A percentile compares a stretch with the other conserved stretches of the same genome.
phyloP scores from a whole-genome alignment of 352 stramenopile genomes.

The Phytophthora cactorum region DNA sequence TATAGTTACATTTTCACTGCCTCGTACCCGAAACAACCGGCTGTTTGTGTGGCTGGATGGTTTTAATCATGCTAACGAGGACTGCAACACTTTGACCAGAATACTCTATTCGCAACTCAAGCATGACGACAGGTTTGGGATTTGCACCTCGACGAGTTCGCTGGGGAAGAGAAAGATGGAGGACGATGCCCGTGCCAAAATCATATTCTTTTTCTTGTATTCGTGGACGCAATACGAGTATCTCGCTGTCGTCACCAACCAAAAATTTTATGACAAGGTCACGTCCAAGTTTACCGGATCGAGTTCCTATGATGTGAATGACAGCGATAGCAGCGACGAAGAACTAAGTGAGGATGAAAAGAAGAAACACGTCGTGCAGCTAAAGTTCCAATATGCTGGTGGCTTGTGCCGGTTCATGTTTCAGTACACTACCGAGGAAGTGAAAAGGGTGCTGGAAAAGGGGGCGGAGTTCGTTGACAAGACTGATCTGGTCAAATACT shows the following conservation, averaged over 20 bases:
- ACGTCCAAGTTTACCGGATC: slow-evolving; percentile 9
- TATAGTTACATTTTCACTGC: slow-evolving; percentile 1
- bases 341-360: background rate
- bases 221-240: slow-evolving; percentile 23
- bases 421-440: slow-evolving; percentile 11
- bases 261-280: slow-evolving; percentile 8
- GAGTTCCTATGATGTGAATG: slow-evolving; percentile 6
- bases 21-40: slow-evolving; percentile 1
- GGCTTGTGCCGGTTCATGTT: slow-evolving; percentile 34
- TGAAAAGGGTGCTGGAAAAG: background rate
- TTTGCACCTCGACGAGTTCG: slow-evolving; percentile 7
- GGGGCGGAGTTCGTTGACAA: background rate
- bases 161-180: slow-evolving; percentile 11
- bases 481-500: slow-evolving; percentile 1
- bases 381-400: slow-evolving; percentile 39
- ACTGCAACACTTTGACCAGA: background rate
- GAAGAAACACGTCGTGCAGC: background rate
- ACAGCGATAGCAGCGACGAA: slow-evolving; percentile 4
- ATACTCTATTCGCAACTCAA: slow-evolving; percentile 2
- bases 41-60: background rate
- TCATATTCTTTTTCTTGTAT: background rate
- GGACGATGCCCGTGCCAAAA: background rate
- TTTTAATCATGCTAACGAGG: background rate
- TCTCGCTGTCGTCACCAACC: slow-evolving; percentile 3
- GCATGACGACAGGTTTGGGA: slow-evolving; percentile 3